phyloP scores from a whole-genome alignment of 768 basidiomycete species.

The Vishniacozyma victoriae region DNA sequence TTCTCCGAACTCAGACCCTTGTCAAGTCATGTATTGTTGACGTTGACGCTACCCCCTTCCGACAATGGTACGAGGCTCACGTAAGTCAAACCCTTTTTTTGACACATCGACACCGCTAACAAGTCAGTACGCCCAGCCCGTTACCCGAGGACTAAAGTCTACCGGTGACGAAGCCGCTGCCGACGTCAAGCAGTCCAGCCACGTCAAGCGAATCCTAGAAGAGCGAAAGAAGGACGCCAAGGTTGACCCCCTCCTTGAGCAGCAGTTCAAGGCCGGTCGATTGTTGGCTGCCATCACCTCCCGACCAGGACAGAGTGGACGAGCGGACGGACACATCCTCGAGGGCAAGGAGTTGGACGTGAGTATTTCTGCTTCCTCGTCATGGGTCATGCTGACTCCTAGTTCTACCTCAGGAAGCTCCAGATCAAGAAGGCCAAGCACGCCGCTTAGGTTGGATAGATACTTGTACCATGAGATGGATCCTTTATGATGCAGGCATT shows the following conservation, averaged over 20 bases:
- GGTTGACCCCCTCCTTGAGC: conserved; percentile 80
- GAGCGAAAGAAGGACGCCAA: conserved; percentile 93
- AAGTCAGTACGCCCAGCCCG: conserved; percentile 81
- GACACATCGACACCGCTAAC: not conserved
- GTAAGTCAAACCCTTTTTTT: conserved; percentile 50
- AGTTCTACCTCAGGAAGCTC: conserved; percentile 95
- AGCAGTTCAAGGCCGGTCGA: conserved; percentile 89
- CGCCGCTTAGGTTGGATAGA: conserved; percentile 50
- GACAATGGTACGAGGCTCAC: conserved; percentile 98
- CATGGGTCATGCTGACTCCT: conserved; percentile 12
- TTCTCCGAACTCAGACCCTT: conserved; percentile 98
- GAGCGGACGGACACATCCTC: conserved; percentile 92
- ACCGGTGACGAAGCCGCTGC: conserved; percentile 51
- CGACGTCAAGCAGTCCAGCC: conserved; percentile 77
- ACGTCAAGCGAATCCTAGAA: conserved; percentile 77
- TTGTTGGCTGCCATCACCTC: conserved; percentile 89
- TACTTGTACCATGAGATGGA: conserved; percentile 17
- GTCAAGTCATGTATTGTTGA: conserved; percentile 97
- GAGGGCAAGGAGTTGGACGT: conserved; percentile 99
- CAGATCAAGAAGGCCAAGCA: conserved; percentile 94
- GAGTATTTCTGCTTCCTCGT: conserved; percentile 7
- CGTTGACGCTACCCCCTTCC: conserved; percentile 96
- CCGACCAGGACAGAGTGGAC: conserved; percentile 93
- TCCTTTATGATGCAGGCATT: too few species aligned
- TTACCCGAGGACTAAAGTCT: conserved; percentile 71